Percentiles rank a stretch among this genome's conserved stretches.
phyloP scores from a whole-genome alignment of 768 basidiomycete species.

The Leccinum fibrillosum region DNA sequence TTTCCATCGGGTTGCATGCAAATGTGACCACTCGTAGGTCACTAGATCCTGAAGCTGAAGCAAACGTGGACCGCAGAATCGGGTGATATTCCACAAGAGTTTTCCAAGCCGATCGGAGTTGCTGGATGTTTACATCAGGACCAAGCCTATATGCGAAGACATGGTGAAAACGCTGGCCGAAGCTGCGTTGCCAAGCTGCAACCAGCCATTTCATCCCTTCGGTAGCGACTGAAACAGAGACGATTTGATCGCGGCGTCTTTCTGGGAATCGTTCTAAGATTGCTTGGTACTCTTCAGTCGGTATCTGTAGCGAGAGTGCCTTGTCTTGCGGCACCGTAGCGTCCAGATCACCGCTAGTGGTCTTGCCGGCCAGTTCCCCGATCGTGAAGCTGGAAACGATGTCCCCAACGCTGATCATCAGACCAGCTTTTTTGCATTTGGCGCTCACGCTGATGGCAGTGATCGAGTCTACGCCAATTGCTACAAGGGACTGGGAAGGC shows the following conservation, averaged over 20 bases:
- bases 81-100: constrained; percentile 34
- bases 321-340: background rate
- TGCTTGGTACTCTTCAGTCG: constrained; percentile 11
- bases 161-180: constrained; percentile 41
- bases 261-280: constrained; percentile 16
- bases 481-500: constrained; percentile 34
- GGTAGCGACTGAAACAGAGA: constrained; percentile 20
- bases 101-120: constrained; percentile 37
- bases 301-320: background rate
- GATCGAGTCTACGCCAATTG: constrained; percentile 49
- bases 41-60: constrained; percentile 13
- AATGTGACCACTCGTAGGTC: constrained; percentile 27
- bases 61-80: constrained; percentile 44
- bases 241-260: constrained; percentile 9
- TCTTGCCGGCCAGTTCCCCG: constrained; percentile 22
- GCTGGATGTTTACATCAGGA: constrained; percentile 25
- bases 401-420: constrained; percentile 35
- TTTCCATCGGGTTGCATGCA: constrained; percentile 9
- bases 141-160: constrained; percentile 40
- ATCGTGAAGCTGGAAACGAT: constrained; percentile 25
- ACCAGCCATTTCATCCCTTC: constrained; percentile 37
- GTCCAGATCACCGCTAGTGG: background rate
- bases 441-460: constrained; percentile 44
- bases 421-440: constrained; percentile 36
- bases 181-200: constrained; percentile 43